These are phyloP conservation scores for Coniosporium apollinis DNA, from an alignment of 495 filamentous ascomycete genomes.

Conservation along the genomic window DNA sequence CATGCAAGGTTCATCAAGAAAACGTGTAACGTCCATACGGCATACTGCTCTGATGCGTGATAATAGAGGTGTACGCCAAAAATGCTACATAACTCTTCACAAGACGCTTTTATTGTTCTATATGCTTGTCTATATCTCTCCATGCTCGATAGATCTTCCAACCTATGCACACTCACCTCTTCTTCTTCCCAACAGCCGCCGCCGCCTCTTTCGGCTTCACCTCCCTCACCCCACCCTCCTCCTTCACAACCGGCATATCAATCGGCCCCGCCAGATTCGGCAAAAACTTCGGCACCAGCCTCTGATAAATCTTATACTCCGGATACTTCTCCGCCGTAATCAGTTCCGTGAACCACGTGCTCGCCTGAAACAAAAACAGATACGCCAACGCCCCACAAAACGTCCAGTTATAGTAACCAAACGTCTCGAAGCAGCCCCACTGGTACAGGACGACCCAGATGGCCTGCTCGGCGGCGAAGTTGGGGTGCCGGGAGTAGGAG, in stretches of 20 bases:
- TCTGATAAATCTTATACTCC: constrained; percentile 76
- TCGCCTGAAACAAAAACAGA: constrained; percentile 71
- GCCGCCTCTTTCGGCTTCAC: too few relatives aligned
- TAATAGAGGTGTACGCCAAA: too few relatives aligned
- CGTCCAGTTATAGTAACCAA: constrained; percentile 61
- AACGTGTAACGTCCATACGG: too few relatives aligned
- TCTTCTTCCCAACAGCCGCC: too few relatives aligned
- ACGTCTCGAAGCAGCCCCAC: constrained; percentile 64
- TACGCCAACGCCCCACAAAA: constrained; percentile 51
- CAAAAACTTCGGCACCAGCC: constrained; percentile 62
- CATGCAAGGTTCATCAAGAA: too few relatives aligned
- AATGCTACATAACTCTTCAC: too few relatives aligned
- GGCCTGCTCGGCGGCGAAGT: constrained; percentile 82
- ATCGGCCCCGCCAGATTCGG: constrained; percentile 36
- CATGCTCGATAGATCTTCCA: too few relatives aligned
- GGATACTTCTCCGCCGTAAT: constrained; percentile 71
- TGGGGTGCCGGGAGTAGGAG: constrained; percentile 78
- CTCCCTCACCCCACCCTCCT: constrained; percentile 5
- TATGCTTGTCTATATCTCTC: too few relatives aligned
- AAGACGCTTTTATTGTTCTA: too few relatives aligned
- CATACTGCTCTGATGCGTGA: too few relatives aligned
- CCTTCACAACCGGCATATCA: constrained; percentile 9
- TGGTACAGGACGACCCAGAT: constrained; percentile 79
- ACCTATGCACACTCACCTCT: too few relatives aligned
- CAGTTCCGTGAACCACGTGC: constrained; percentile 69